Evolutionary conservation across 208 protist genomes (phyloP), one percentile per base, ranked within the genome.

Genomic region (Crithidia sp.): DNA sequence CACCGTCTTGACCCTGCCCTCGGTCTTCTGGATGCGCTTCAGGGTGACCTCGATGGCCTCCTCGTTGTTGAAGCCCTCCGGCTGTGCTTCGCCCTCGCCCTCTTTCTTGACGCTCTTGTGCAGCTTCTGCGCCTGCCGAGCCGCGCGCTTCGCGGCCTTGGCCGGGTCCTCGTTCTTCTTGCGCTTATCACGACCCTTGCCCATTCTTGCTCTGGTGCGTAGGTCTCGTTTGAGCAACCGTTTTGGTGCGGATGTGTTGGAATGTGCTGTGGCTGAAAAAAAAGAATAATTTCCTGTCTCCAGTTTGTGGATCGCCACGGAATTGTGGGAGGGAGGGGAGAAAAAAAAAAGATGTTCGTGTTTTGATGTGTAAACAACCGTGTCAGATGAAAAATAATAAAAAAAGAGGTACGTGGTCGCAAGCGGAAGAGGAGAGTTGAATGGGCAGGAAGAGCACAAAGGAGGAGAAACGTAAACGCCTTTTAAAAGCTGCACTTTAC

Each of bases 121-220:
- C 5, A 81, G 77, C 75, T 96, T 97, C 37, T 77, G 63, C 8
- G 71, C 69, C 83, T 97, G 89, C 16, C 84, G 79, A 16, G 79
- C 85, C 0, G 85, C 88, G 7, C 91, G 85, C 71, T 89, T 89
- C 13, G 82, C 83, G 13, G 87, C 86, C 81, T 97, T 94, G n/a
- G 56, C 71, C 4, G 90, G 86, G 56, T 95, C 90, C 66, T 97
- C 92, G 13, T 86, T 83, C 70, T 96, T 96, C 81, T 96, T 96
- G 10, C 94, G 85, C 79, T 97, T 97, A 68, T 98, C 94, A 0
- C 94, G 82, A 10, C 94, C 94, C 54, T 96, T 97, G 41, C 94
- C 94, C 94, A 97, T 97, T 44, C 36, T 79, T 14, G 6, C 5
- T 43, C 14, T 49, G 7, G 45, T 49, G 45, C 45, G 45, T 49